Evolutionary conservation across 768 basidiomycete genomes (phyloP).

Genomic region (Tephrocybe rancida): DNA sequence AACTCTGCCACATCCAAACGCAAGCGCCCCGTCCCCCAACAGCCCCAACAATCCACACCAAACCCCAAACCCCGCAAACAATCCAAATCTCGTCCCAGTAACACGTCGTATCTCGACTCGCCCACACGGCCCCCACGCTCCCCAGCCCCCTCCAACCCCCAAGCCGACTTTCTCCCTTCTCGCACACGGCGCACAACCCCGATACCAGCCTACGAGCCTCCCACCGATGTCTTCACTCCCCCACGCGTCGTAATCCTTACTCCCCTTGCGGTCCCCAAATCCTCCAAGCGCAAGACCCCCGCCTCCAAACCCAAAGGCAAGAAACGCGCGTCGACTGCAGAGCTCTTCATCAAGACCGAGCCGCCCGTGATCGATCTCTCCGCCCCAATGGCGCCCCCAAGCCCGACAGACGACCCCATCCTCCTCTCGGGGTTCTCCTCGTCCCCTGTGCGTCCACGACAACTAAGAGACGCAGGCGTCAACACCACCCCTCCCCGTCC

Average conservation of each 20-base stretch:
- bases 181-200: constrained; percentile 51
- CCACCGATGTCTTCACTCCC: constrained; percentile 68
- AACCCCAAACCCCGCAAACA: constrained; percentile 67
- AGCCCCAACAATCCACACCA: constrained; percentile 47
- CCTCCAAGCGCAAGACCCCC: constrained; percentile 32
- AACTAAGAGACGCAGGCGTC: constrained; percentile 15
- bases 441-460: constrained; percentile 19
- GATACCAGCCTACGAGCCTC: constrained; percentile 65
- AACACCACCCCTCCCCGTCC: constrained; percentile 14
- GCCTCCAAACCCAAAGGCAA: constrained; percentile 15
- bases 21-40: constrained; percentile 35
- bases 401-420: constrained; percentile 77
- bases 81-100: no score
- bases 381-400: constrained; percentile 65
- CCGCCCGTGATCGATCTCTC: constrained; percentile 63
- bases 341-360: constrained; percentile 57
- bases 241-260: constrained; percentile 61
- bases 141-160: constrained; percentile 49
- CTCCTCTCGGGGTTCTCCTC: constrained; percentile 52
- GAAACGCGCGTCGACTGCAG: constrained; percentile 22
- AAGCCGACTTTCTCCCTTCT: constrained; percentile 41
- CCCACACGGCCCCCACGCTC: constrained; percentile 21
- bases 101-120: no score
- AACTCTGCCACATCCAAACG: constrained; percentile 30
- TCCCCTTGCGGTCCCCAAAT: constrained; percentile 37